These are phyloP conservation scores for Chytriomyces hyalinus DNA, from an alignment of 192 early-diverging fungal genomes.

Conservation along the genomic window DNA sequence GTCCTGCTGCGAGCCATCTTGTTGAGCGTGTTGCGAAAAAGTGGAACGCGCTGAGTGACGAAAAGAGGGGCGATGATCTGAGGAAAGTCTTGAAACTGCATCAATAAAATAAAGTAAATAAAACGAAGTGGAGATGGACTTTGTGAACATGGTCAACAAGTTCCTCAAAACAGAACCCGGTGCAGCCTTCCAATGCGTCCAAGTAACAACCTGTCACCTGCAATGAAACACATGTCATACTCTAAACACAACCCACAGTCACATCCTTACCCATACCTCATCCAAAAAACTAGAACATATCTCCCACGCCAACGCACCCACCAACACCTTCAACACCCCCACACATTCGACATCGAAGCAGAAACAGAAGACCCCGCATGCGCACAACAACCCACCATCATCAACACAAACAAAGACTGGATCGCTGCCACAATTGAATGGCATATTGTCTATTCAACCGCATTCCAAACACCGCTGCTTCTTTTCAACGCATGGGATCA, in stretches of 20 bases:
- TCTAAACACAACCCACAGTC: no score
- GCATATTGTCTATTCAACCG: slow-evolving; percentile 18
- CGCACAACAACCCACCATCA: neutral
- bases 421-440: neutral
- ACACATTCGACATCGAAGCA: no score
- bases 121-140: no score
- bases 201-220: no score
- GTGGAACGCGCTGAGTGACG: neutral
- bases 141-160: no score
- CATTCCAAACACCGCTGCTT: neutral
- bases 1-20: neutral
- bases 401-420: neutral
- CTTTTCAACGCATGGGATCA: slow-evolving; percentile 22
- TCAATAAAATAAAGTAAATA: neutral
- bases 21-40: neutral
- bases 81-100: neutral
- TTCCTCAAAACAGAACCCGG: no score
- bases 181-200: no score
- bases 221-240: no score
- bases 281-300: no score
- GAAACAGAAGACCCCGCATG: neutral
- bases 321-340: no score
- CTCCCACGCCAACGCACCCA: no score
- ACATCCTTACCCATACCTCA: no score
- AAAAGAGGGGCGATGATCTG: neutral